Evolutionary conservation across 352 stramenopile genomes (phyloP).

Genomic region (Pythium aristosporum): DNA sequence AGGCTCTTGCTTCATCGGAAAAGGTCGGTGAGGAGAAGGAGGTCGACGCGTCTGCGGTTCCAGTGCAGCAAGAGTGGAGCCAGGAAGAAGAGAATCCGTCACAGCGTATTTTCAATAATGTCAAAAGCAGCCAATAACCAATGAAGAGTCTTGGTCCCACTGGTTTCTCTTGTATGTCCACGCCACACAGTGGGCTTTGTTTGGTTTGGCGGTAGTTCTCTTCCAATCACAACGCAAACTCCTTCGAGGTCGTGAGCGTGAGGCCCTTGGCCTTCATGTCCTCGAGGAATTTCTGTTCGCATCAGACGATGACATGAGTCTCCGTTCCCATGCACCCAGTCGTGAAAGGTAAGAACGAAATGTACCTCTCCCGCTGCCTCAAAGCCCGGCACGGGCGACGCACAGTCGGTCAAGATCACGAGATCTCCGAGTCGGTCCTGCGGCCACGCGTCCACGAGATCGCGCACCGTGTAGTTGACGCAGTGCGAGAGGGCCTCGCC

Average conservation of each 20-base stretch:
- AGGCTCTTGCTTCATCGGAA: too few species aligned
- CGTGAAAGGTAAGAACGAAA: too few species aligned
- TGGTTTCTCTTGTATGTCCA: background rate
- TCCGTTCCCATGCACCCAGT: background rate
- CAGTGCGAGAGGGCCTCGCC: slow-evolving; percentile 96
- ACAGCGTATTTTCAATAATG: too few species aligned
- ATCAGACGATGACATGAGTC: background rate
- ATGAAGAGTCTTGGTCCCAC: background rate
- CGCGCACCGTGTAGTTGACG: slow-evolving; percentile 95
- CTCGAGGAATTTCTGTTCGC: slow-evolving; percentile 44
- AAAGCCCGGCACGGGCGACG: slow-evolving; percentile 71
- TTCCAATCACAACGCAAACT: slow-evolving; percentile 29
- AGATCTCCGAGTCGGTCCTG: slow-evolving; percentile 61
- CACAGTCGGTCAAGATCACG: slow-evolving; percentile 77
- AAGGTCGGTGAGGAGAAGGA: too few species aligned
- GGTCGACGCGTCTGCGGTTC: too few species aligned
- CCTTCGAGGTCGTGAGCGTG: slow-evolving; percentile 54
- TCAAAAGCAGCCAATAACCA: too few species aligned
- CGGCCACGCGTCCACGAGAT: slow-evolving; percentile 88
- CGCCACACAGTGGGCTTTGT: too few species aligned
- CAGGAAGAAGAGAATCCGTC: too few species aligned
- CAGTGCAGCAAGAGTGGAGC: too few species aligned
- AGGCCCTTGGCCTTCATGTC: slow-evolving; percentile 64
- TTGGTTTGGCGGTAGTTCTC: too few species aligned
- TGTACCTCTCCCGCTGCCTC: slow-evolving; percentile 61